These are phyloP conservation scores for Solanum ahanhuiri DNA, from an alignment of 257 asterid genomes.

Conservation along the genomic window DNA sequence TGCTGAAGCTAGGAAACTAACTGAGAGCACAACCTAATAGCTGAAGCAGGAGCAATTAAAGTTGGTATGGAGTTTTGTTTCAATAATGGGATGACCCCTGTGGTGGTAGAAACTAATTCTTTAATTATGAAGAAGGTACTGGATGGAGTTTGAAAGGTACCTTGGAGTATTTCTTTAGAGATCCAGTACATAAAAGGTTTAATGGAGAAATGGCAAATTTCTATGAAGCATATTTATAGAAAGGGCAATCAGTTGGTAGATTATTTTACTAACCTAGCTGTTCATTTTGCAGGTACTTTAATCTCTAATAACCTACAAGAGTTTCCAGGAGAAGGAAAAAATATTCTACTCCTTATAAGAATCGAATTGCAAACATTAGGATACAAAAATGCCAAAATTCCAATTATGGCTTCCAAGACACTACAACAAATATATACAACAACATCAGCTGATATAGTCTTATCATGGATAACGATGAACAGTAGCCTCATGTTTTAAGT, in stretches of 20 bases:
- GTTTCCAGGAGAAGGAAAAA: not conserved
- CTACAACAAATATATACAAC: too few species aligned
- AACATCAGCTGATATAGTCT: too few species aligned
- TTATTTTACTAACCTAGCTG: not conserved
- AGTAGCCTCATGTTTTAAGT: too few species aligned
- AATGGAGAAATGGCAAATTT: too few species aligned
- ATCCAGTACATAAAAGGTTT: not conserved
- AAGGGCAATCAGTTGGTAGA: not conserved
- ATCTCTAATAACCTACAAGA: not conserved
- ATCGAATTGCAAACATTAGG: too few species aligned
- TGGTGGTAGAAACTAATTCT: not conserved
- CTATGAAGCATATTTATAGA: not conserved
- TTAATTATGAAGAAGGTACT: not conserved
- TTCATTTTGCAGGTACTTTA: not conserved
- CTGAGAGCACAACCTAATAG: too few species aligned
- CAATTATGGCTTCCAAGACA: too few species aligned
- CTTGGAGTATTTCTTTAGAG: not conserved
- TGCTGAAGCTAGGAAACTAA: not conserved
- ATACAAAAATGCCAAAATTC: too few species aligned
- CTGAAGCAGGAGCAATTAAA: not conserved
- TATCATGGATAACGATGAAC: too few species aligned
- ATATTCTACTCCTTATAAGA: too few species aligned
- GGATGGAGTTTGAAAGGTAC: not conserved
- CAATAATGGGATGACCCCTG: not conserved
- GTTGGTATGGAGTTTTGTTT: not conserved